Conservation (phyloP, 768 basidiomycete species). For the Guyanaporus albipodus region DNA sequence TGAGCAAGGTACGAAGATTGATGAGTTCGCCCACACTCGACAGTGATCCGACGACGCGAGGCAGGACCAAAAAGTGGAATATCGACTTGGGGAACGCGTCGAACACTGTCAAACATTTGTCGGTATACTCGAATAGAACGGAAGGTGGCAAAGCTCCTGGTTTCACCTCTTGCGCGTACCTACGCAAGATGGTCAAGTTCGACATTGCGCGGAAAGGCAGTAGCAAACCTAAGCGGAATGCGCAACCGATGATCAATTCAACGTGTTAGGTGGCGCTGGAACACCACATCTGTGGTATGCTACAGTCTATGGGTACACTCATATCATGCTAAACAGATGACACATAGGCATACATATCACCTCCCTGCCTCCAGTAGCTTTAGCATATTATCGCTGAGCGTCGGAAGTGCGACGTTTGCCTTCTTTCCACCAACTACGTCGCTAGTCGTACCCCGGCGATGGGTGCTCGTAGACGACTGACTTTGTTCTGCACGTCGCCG, state of each 20-base stretch:
- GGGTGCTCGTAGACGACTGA: slow-evolving; percentile 22
- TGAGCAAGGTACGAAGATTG: slow-evolving; percentile 54
- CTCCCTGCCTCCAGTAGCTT: slow-evolving; percentile 52
- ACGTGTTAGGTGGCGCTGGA: slow-evolving; percentile 1
- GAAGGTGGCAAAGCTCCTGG: slow-evolving; percentile 55
- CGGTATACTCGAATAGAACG: slow-evolving; percentile 54
- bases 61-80: slow-evolving; percentile 88
- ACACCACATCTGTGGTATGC: slow-evolving; percentile 11
- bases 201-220: slow-evolving; percentile 23
- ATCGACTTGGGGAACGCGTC: slow-evolving; percentile 80
- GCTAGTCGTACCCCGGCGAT: slow-evolving; percentile 24
- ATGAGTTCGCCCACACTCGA: slow-evolving; percentile 39
- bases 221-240: neutral
- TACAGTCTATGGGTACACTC: slow-evolving; percentile 10
- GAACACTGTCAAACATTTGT: slow-evolving; percentile 59
- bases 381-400: slow-evolving; percentile 59
- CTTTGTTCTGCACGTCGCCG: slow-evolving; percentile 63
- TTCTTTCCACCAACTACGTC: slow-evolving; percentile 11
- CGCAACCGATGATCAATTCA: neutral
- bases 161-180: slow-evolving; percentile 51
- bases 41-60: slow-evolving; percentile 41
- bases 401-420: slow-evolving; percentile 39
- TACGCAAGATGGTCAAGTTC: slow-evolving; percentile 52
- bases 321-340: slow-evolving; percentile 2
- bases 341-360: slow-evolving; percentile 9